Conservation (phyloP, 768 basidiomycete species). For the Tubosaeta sp. region DNA sequence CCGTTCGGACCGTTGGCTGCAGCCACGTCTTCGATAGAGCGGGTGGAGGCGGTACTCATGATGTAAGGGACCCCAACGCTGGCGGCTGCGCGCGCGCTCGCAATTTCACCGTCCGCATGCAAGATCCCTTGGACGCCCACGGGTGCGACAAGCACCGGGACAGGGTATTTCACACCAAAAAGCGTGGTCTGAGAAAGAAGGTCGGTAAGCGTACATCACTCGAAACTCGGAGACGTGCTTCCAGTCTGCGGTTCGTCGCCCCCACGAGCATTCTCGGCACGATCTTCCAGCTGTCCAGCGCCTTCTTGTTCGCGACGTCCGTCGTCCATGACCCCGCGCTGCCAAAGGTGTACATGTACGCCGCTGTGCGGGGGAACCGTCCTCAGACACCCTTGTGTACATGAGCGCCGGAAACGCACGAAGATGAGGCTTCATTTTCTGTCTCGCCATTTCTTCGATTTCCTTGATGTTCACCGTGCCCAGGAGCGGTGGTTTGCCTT, state of each 20-base stretch:
- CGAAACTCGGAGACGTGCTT: constrained; percentile 37
- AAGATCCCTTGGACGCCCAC: constrained; percentile 79
- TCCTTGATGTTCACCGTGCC: constrained; percentile 60
- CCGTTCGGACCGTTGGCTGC: constrained; percentile 58
- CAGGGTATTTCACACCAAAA: constrained; percentile 59
- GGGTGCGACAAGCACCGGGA: constrained; percentile 65
- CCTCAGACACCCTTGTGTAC: neutral
- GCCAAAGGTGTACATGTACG: constrained; percentile 74
- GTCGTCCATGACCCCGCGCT: constrained; percentile 73
- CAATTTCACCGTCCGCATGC: constrained; percentile 67
- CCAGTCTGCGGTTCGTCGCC: constrained; percentile 51
- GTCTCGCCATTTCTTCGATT: constrained; percentile 63
- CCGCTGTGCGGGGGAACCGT: constrained; percentile 35
- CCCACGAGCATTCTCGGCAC: constrained; percentile 77
- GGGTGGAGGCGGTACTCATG: constrained; percentile 70
- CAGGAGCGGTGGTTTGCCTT: constrained; percentile 27
- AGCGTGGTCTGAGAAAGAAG: constrained; percentile 50
- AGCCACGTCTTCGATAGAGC: constrained; percentile 76
- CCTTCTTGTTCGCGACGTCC: constrained; percentile 58
- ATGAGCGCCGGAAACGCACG: constrained; percentile 33
- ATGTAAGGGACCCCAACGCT: constrained; percentile 64
- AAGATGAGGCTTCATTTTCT: constrained; percentile 53
- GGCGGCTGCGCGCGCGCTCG: constrained; percentile 59
- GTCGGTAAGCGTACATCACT: neutral
- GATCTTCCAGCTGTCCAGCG: constrained; percentile 65